Percentiles rank a stretch among this genome's conserved stretches.
These are phyloP conservation scores for Fusarium tupiense DNA, from an alignment of 2,329 filamentous ascomycete genomes.

Conservation along the genomic window DNA sequence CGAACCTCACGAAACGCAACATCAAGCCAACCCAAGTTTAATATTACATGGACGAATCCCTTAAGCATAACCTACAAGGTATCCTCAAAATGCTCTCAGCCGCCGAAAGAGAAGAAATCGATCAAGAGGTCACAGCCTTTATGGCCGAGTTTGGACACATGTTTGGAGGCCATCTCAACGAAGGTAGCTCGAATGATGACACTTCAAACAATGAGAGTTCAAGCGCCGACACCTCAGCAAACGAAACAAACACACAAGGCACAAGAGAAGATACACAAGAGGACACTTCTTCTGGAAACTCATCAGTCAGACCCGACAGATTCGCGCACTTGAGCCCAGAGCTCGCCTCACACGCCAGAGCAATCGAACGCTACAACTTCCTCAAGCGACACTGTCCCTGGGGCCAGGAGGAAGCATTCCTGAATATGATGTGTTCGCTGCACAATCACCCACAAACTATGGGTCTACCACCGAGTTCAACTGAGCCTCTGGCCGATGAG, in stretches of 20 bases:
- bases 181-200: not conserved
- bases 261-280: not conserved
- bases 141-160: not conserved
- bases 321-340: not conserved
- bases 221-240: not conserved
- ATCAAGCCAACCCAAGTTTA: no score
- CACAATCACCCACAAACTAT: not conserved
- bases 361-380: not conserved
- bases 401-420: not conserved
- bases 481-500: not conserved
- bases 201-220: not conserved
- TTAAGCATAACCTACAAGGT: no score
- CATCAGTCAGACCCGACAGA: not conserved
- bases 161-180: not conserved
- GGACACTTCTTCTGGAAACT: accelerated
- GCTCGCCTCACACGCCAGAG: not conserved
- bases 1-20: not conserved
- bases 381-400: not conserved
- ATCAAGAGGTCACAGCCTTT: not conserved
- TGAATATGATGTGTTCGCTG: not conserved
- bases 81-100: not conserved
- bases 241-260: not conserved
- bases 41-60: no score
- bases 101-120: not conserved
- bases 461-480: not conserved